Evolutionary conservation across 148 eudicot species (phyloP), one percentile per base, ranked within the genome.

Genomic region (Rhododendron williamsianum): DNA sequence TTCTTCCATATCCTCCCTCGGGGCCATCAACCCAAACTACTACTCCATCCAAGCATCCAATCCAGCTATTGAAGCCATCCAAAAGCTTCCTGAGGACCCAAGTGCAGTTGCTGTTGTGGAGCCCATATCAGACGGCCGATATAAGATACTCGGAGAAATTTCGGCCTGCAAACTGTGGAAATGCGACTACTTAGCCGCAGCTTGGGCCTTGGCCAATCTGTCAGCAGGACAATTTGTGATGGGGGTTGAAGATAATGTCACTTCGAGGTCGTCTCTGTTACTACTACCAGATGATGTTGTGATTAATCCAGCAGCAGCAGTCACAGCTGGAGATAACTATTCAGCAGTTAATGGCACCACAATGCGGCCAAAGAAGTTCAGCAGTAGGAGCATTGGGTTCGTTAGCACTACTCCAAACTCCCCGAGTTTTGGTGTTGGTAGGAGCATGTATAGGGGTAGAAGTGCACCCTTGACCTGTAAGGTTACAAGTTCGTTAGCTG

Each of bases 211-310:
- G 60, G 96, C 98, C 45, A 94, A 95, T 87, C 93, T 95, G 74
- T 90, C 99, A 33, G 94, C 96, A 0, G 98, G 98, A 11, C 98
- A 97, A 88, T 97, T 97, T 83, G 98, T 97, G 56, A 95, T 92
- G 94, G 99, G 99, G n/a, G 98, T 97, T 27, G 98, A 97, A 86
- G 99, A 97, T 82, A 91, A 92, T 74, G 82, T 83, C 52, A 76
- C 74, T 3, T 86, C 91, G 0, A 88, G 90, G 74, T 86, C 90
- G 16, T 77, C 54, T 30, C 93, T 91, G 38, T 9, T 25, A 65
- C 12, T 65, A 65, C 9, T 71, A 33, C 19, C 38, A 71, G 41
- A 71, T 71, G 76, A 94, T 87, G 15, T 88, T 51, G 82, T 81
- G 41, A 74, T 27, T 1, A 86, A 86, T 60, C 65, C 89, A 15